phyloP scores from a whole-genome alignment of 2,329 filamentous ascomycete genomes.

The Talaromyces amestolkiae region DNA sequence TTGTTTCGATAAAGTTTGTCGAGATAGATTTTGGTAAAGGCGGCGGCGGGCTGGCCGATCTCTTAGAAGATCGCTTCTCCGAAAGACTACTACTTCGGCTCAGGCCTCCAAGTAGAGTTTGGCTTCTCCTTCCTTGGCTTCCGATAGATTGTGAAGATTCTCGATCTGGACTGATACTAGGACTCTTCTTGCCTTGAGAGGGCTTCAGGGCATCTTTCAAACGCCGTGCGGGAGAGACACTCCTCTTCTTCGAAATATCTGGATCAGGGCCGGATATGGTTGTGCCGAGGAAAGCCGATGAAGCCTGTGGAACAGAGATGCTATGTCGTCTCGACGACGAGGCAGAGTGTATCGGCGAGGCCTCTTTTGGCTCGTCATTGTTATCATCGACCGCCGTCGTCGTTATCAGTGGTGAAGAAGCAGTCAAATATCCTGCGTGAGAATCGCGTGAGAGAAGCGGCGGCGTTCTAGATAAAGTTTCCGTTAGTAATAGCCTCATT shows the following conservation, averaged over 20 bases:
- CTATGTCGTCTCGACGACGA: constrained; percentile 32
- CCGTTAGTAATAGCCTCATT: not conserved
- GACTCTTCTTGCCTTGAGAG: constrained; percentile 51
- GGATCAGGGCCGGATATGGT: constrained; percentile 34
- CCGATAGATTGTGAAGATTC: constrained; percentile 42
- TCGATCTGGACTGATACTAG: constrained; percentile 49
- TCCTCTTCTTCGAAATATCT: constrained; percentile 52
- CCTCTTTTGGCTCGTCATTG: constrained; percentile 32
- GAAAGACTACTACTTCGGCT: constrained; percentile 38
- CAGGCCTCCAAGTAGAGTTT: constrained; percentile 39
- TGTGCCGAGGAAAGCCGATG: constrained; percentile 34
- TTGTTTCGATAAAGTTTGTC: constrained; percentile 29
- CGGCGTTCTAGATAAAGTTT: constrained; percentile 38
- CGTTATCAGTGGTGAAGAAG: constrained; percentile 66
- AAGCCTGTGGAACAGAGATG: constrained; percentile 40
- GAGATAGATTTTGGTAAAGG: constrained; percentile 35
- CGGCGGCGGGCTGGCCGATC: constrained; percentile 30
- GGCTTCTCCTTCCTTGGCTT: constrained; percentile 34
- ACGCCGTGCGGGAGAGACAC: constrained; percentile 67
- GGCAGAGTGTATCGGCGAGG: constrained; percentile 24
- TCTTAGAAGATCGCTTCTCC: constrained; percentile 30
- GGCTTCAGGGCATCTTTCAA: constrained; percentile 68
- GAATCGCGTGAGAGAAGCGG: constrained; percentile 59
- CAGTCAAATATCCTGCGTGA: constrained; percentile 65
- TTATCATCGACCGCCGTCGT: constrained; percentile 47